These are phyloP conservation scores for Leishmania tarentolae DNA, from an alignment of 208 protist genomes.

Conservation along the genomic window DNA sequence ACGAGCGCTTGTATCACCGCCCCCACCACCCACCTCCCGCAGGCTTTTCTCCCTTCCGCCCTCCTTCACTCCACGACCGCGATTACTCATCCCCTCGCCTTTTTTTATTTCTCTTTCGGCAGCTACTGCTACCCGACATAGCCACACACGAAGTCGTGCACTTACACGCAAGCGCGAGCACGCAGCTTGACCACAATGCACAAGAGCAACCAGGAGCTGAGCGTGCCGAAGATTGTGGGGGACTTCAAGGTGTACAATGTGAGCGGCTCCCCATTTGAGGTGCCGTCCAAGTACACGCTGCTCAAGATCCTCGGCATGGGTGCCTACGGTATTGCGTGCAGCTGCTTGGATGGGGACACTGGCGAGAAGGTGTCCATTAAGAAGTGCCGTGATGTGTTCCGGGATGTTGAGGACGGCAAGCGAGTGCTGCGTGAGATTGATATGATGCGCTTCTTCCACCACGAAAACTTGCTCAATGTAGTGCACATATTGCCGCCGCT, in stretches of 20 bases:
- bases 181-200: slow-evolving; percentile 74
- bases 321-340: slow-evolving; percentile 96
- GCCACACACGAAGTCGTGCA: background rate
- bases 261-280: slow-evolving; percentile 81
- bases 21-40: background rate
- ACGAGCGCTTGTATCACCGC: background rate
- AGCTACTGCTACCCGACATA: background rate
- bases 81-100: background rate
- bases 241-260: slow-evolving; percentile 91
- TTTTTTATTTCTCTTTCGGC: background rate
- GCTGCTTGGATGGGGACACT: slow-evolving; percentile 77
- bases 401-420: slow-evolving; percentile 92
- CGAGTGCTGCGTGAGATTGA: slow-evolving; percentile 93
- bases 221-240: slow-evolving; percentile 75
- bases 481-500: slow-evolving; percentile 93
- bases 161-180: slow-evolving; percentile 61
- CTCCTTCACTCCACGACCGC: background rate
- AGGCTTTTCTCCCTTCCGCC: background rate
- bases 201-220: slow-evolving; percentile 86
- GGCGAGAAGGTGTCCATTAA: slow-evolving; percentile 90
- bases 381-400: slow-evolving; percentile 89
- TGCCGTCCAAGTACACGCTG: slow-evolving; percentile 77
- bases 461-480: slow-evolving; percentile 93
- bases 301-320: slow-evolving; percentile 95
- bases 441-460: slow-evolving; percentile 93